Evolutionary conservation across 148 eudicot species (phyloP).

Genomic region (Rhododendron mucronatum): DNA sequence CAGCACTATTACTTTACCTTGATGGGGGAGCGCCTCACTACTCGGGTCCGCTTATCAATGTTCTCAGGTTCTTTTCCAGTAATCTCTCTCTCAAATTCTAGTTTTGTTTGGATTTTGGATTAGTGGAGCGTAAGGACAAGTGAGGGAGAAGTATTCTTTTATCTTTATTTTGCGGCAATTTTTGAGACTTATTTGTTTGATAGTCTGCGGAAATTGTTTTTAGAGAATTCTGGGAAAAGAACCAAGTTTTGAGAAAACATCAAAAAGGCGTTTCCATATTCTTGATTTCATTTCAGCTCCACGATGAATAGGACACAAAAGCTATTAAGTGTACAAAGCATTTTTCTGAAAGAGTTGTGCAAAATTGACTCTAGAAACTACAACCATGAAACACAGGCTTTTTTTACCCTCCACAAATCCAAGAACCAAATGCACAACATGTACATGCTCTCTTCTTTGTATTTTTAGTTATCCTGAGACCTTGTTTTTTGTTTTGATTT

Average conservation of each 20-base stretch:
- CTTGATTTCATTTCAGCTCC: neutral
- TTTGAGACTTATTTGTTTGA: neutral
- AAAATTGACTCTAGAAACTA: neutral
- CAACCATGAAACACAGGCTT: neutral
- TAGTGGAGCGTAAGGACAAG: neutral
- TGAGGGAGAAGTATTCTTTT: neutral
- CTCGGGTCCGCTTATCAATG: constrained; percentile 56
- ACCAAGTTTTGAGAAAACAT: neutral
- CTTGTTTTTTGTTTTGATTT: neutral
- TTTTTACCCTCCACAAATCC: neutral
- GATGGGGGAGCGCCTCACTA: constrained; percentile 71
- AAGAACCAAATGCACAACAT: neutral
- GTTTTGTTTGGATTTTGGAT: neutral
- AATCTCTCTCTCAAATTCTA: neutral
- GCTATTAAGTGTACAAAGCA: neutral
- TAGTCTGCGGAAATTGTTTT: neutral
- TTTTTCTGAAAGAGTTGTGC: neutral
- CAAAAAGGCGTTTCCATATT: neutral
- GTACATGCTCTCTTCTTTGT: neutral
- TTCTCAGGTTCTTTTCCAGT: constrained; percentile 55
- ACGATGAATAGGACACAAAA: neutral
- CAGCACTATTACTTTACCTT: constrained; percentile 61
- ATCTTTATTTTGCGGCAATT: neutral
- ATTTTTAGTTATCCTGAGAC: neutral
- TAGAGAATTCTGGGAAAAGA: neutral